phyloP scores from a whole-genome alignment of 352 stramenopile genomes.

The Globisporangium carolinianum region DNA sequence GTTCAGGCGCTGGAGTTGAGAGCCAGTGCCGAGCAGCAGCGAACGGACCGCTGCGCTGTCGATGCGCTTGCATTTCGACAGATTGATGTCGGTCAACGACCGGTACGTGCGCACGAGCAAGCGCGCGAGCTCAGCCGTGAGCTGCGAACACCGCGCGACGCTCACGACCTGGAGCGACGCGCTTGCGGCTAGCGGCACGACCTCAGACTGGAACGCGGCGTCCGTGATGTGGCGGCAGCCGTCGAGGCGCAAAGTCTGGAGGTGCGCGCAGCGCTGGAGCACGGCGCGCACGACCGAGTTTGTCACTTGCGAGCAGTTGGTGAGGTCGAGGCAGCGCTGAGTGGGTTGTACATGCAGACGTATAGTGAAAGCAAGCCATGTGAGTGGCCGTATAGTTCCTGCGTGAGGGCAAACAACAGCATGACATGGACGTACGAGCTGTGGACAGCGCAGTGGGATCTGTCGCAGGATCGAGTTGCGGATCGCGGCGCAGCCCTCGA shows the following conservation, averaged over 20 bases:
- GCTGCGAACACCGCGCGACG: constrained; percentile 76
- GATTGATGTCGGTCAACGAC: constrained; percentile 70
- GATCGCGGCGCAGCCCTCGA: constrained; percentile 67
- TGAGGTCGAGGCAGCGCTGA: constrained; percentile 76
- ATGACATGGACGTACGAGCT: constrained; percentile 38
- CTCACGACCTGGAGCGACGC: constrained; percentile 71
- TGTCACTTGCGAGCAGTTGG: constrained; percentile 82
- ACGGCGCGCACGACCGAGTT: constrained; percentile 79
- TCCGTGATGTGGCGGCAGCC: constrained; percentile 85
- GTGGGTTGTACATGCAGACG: neutral
- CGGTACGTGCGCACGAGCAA: constrained; percentile 75
- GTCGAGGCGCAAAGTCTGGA: constrained; percentile 79
- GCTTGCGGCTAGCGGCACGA: constrained; percentile 64
- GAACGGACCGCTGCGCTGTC: constrained; percentile 63
- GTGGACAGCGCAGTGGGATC: constrained; percentile 76
- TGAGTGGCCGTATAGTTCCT: no score
- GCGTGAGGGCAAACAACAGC: neutral
- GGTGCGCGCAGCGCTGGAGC: constrained; percentile 63
- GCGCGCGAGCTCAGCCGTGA: constrained; percentile 70
- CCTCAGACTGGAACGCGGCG: constrained; percentile 79
- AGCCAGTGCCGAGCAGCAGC: constrained; percentile 40
- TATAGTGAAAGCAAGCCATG: no score
- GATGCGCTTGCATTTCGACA: constrained; percentile 83
- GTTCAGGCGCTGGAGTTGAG: constrained; percentile 48
- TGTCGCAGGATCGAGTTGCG: constrained; percentile 84